Evolutionary conservation across 176 grass and related monocot genomes (phyloP).

Genomic region (Aegilops speltoides): DNA sequence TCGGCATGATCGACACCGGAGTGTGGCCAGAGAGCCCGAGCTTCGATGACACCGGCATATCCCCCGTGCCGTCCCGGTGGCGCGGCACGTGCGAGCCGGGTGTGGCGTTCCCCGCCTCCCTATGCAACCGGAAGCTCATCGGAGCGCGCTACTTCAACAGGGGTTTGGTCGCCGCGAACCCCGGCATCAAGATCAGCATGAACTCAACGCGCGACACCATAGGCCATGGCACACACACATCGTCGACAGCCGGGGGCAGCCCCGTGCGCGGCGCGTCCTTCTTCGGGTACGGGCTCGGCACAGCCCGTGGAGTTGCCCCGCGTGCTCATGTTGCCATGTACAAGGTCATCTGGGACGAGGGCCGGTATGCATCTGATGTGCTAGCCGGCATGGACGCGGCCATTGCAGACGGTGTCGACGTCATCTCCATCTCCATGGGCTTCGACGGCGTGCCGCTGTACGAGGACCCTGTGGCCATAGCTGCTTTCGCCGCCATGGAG

Average conservation of each 20-base stretch:
- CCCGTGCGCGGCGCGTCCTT: constrained; percentile 45
- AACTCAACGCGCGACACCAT: constrained; percentile 60
- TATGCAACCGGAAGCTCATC: constrained; percentile 84
- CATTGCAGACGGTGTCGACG: constrained; percentile 54
- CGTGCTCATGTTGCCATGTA: constrained; percentile 72
- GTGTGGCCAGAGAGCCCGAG: constrained; percentile 59
- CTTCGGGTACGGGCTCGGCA: constrained; percentile 61
- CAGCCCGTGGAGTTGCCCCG: constrained; percentile 48
- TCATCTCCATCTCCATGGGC: constrained; percentile 71
- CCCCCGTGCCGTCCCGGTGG: constrained; percentile 41
- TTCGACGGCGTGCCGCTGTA: constrained; percentile 41
- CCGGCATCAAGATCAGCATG: constrained; percentile 37
- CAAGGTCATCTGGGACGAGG: constrained; percentile 52
- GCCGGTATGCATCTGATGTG: constrained; percentile 49
- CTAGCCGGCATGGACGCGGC: constrained; percentile 63
- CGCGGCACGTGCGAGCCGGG: constrained; percentile 48
- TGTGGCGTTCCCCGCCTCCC: constrained; percentile 30
- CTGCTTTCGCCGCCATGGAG: constrained; percentile 51
- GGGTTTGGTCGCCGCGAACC: constrained; percentile 44
- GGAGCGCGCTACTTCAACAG: constrained; percentile 68
- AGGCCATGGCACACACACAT: constrained; percentile 76
- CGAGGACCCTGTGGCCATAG: constrained; percentile 51
- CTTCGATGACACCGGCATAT: constrained; percentile 37
- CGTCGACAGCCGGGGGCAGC: constrained; percentile 60
- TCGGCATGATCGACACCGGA: constrained; percentile 53